These are phyloP conservation scores for Paraconiothyrium brasiliense DNA, from an alignment of 2,329 filamentous ascomycete species.

Conservation along the genomic window DNA sequence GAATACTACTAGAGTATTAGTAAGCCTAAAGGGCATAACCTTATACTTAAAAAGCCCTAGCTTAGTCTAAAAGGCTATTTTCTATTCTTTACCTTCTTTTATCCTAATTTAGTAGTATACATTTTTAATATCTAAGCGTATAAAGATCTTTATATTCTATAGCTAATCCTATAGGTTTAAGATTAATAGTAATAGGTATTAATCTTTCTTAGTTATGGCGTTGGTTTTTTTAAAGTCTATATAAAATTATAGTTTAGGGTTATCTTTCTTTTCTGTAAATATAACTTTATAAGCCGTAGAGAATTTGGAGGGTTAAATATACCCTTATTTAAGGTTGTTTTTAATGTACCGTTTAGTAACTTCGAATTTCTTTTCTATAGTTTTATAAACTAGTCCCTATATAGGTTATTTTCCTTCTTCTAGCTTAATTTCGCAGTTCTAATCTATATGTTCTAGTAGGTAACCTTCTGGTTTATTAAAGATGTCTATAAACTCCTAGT, in stretches of 20 bases:
- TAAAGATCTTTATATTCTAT: too few species aligned
- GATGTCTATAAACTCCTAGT: constrained; percentile 4
- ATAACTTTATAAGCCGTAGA: background rate
- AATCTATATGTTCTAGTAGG: constrained; percentile 7
- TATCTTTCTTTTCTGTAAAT: background rate
- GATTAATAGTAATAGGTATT: too few species aligned
- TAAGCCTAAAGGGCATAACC: too few species aligned
- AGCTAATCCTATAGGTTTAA: too few species aligned
- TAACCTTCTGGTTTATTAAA: background rate
- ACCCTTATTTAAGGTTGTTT: background rate
- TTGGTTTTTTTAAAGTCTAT: too few species aligned
- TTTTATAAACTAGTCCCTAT: constrained; percentile 2
- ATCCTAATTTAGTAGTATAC: too few species aligned
- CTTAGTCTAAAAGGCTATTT: too few species aligned
- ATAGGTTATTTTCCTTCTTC: background rate
- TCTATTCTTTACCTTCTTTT: too few species aligned
- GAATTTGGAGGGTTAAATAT: background rate
- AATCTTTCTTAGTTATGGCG: too few species aligned
- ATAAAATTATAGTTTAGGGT: too few species aligned
- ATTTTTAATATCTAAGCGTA: too few species aligned
- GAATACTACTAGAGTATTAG: constrained; percentile 7
- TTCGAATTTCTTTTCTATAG: background rate
- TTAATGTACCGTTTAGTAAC: background rate
- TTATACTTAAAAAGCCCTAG: too few species aligned
- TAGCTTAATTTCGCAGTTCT: background rate